These are phyloP conservation scores for Telopea speciosissima DNA, from an alignment of 177 flowering plant species.

Conservation along the genomic window DNA sequence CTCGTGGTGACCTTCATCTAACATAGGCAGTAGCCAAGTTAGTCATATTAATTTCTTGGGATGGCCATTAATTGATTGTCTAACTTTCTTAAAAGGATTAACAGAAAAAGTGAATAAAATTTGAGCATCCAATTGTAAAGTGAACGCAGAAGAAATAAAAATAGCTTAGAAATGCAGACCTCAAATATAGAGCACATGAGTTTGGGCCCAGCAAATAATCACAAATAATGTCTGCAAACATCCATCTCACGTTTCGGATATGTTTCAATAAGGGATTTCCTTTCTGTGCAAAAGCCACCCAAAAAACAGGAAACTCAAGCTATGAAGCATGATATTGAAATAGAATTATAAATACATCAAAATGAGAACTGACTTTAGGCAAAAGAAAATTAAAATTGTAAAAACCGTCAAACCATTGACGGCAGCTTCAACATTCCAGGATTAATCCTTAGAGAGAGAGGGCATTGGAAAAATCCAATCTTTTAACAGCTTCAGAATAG, in stretches of 20 bases:
- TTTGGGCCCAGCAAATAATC: slow-evolving; percentile 79
- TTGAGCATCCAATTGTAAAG: not conserved
- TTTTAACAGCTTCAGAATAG: no score
- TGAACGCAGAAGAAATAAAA: not conserved
- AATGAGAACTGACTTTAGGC: not conserved
- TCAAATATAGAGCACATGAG: slow-evolving; percentile 85
- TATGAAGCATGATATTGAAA: no score
- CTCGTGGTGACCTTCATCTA: not conserved
- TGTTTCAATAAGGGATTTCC: slow-evolving; percentile 95
- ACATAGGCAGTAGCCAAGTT: not conserved
- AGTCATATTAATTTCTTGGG: not conserved
- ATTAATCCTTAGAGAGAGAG: not conserved
- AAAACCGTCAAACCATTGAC: no score
- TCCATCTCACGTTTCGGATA: slow-evolving; percentile 88
- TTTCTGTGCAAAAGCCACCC: slow-evolving; percentile 44
- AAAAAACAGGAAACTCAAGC: not conserved
- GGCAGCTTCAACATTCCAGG: no score
- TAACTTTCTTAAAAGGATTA: not conserved
- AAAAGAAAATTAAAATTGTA: no score
- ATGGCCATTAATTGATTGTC: not conserved
- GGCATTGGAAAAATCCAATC: no score
- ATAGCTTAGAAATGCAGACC: slow-evolving; percentile 35
- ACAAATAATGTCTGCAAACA: slow-evolving; percentile 71
- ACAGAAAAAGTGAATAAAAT: not conserved
- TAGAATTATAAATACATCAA: not conserved